Percentiles rank a stretch among this genome's conserved stretches.
These are phyloP conservation scores for Nakazawaea ernobii DNA, from an alignment of 805 yeast species.

Conservation along the genomic window DNA sequence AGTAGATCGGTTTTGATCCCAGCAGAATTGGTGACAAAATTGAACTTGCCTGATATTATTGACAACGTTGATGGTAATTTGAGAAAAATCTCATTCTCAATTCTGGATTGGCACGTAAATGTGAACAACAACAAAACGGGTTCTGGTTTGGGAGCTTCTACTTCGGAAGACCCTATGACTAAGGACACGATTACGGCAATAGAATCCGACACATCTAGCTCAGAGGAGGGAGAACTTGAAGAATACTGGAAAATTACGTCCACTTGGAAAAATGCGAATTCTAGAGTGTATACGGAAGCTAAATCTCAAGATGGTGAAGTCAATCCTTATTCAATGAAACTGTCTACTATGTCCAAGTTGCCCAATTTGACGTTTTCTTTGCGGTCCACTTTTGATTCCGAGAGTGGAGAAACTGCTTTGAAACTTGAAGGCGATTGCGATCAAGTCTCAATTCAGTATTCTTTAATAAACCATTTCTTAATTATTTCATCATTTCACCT, in stretches of 20 bases:
- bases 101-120: slow-evolving; percentile 2
- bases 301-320: background rate
- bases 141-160: background rate
- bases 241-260: slow-evolving; percentile 6
- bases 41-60: slow-evolving; percentile 27
- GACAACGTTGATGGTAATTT: slow-evolving; percentile 27
- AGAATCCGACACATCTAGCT: background rate
- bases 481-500: slow-evolving; percentile 39
- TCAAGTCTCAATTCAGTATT: slow-evolving; percentile 17
- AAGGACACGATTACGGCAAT: background rate
- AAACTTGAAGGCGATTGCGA: slow-evolving; percentile 7
- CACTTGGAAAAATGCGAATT: background rate
- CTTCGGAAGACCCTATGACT: background rate
- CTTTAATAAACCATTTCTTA: slow-evolving; percentile 39
- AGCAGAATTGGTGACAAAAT: slow-evolving; percentile 27
- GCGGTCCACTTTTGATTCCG: slow-evolving; percentile 1
- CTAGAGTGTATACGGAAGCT: background rate
- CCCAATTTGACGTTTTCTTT: background rate
- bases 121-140: slow-evolving; percentile 1
- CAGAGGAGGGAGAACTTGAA: background rate
- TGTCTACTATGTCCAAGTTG: background rate
- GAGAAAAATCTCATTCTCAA: slow-evolving; percentile 8
- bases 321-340: slow-evolving; percentile 7
- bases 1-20: slow-evolving; percentile 39
- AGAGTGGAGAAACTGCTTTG: background rate